These are phyloP conservation scores for Asterochloris sp. DNA, from an alignment of 139 green algal genomes.

Conservation along the genomic window DNA sequence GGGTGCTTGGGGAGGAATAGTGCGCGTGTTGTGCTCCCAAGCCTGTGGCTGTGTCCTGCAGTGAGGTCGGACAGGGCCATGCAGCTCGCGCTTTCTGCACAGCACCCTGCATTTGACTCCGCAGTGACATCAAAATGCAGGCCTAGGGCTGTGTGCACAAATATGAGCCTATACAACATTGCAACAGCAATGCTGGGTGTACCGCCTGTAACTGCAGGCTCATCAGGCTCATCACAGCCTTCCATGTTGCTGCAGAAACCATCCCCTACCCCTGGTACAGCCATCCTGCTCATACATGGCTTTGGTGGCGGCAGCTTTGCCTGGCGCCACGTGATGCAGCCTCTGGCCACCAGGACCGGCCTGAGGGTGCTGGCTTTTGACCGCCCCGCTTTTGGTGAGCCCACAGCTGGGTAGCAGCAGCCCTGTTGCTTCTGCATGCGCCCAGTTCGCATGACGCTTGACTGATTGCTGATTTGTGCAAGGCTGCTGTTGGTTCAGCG, in stretches of 20 bases:
- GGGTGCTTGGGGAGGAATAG: background rate
- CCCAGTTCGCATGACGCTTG: background rate
- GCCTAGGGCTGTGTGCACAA: no score
- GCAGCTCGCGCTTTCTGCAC: no score
- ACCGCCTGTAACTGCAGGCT: no score
- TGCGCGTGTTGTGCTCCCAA: background rate
- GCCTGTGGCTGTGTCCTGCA: no score
- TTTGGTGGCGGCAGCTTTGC: constrained; percentile 76
- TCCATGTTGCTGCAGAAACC: no score
- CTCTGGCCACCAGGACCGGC: constrained; percentile 50
- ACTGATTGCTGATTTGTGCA: background rate
- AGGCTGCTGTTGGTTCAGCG: no score
- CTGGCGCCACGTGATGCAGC: constrained; percentile 75
- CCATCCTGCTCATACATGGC: constrained; percentile 68
- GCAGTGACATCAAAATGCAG: no score
- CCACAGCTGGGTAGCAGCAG: background rate
- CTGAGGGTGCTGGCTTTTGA: constrained; percentile 61
- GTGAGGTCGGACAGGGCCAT: no score
- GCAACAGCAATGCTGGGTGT: no score
- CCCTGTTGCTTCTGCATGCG: background rate
- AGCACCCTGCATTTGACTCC: no score
- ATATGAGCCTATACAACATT: no score
- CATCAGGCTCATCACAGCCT: no score
- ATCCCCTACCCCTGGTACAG: background rate
- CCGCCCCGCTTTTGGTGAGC: constrained; percentile 56